Evolutionary conservation across 495 filamentous ascomycete species (phyloP).

Genomic region (Neurospora sp.): DNA sequence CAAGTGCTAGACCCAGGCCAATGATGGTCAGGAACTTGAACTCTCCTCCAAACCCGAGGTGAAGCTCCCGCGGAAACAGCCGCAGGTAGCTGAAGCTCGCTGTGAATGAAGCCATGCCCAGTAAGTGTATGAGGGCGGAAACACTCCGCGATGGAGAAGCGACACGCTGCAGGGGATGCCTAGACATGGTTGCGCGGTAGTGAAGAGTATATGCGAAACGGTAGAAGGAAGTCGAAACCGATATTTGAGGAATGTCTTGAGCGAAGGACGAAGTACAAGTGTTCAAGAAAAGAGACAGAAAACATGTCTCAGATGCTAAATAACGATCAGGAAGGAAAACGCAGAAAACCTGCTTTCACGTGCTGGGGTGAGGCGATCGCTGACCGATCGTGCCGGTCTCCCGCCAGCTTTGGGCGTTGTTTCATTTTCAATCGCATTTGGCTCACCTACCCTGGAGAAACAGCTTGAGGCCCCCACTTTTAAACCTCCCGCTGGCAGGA

Average conservation of each 20-base stretch:
- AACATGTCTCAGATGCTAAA: background rate
- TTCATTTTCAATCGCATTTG: background rate
- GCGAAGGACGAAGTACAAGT: background rate
- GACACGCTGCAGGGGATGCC: slow-evolving; percentile 65
- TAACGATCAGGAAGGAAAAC: background rate
- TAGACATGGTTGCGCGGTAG: slow-evolving; percentile 8
- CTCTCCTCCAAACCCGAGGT: slow-evolving; percentile 70
- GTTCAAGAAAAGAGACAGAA: too few species aligned
- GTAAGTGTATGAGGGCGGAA: slow-evolving; percentile 61
- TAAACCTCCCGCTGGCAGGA: background rate
- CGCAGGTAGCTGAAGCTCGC: slow-evolving; percentile 54
- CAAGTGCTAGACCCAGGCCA: slow-evolving; percentile 57
- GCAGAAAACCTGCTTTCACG: background rate
- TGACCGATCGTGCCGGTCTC: background rate
- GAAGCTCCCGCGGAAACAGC: slow-evolving; percentile 37
- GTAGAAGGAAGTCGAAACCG: background rate
- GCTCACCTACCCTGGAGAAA: background rate
- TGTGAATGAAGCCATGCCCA: slow-evolving; percentile 58
- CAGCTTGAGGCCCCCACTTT: background rate
- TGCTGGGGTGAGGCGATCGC: background rate
- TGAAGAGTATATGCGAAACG: background rate
- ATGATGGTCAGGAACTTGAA: slow-evolving; percentile 81
- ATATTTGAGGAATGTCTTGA: background rate
- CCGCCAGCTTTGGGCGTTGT: background rate
- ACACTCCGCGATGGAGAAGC: slow-evolving; percentile 58